Conservation (phyloP, 768 basidiomycete species). For the Kwoniella europaea region DNA sequence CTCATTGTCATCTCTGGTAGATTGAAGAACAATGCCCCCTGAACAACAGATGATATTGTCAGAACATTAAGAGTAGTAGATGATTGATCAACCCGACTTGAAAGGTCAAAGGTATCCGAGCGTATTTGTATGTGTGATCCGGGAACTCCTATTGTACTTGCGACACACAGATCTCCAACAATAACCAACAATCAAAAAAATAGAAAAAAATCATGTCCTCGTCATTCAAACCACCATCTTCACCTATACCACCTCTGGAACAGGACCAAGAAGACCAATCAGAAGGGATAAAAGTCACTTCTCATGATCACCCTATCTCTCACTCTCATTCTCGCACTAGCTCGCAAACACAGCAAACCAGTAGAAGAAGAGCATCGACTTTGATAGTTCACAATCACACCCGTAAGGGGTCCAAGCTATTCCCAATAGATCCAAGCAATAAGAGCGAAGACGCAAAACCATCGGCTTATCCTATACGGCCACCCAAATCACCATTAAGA, state of each 20-base stretch:
- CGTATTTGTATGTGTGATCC: not conserved
- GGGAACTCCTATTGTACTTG: not conserved
- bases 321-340: not conserved
- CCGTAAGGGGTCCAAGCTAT: not conserved
- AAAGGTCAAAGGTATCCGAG: not conserved
- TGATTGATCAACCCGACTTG: not conserved
- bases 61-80: not conserved
- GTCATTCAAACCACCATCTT: slow-evolving; percentile 4
- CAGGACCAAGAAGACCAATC: not conserved
- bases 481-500: slow-evolving; percentile 8
- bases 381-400: not conserved
- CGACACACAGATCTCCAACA: slow-evolving; percentile 3
- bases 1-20: no score
- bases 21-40: not conserved
- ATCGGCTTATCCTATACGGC: not conserved
- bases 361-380: slow-evolving; percentile 5
- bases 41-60: not conserved
- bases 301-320: slow-evolving; percentile 1
- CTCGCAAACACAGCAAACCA: not conserved
- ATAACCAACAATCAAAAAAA: not conserved
- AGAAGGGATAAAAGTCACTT: slow-evolving; percentile 4
- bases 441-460: not conserved
- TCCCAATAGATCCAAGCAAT: not conserved
- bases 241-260: not conserved
- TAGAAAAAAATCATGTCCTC: slow-evolving; percentile 1